Evolutionary conservation across 257 asterid genomes (phyloP).

Genomic region (Solanum bukasovii): DNA sequence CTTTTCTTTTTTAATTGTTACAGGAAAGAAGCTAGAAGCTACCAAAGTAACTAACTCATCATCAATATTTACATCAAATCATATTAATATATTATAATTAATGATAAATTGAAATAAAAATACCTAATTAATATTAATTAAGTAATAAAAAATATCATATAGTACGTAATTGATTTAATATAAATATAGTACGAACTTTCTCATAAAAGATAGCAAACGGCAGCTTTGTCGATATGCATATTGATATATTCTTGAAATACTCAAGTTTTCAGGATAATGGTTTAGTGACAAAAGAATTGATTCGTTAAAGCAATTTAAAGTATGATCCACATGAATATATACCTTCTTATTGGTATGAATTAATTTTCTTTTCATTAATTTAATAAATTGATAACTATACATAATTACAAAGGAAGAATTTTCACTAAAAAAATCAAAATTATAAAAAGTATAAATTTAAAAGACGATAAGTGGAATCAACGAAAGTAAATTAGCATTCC

Average conservation of each 20-base stretch:
- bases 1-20: too few species aligned
- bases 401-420: accelerated
- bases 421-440: neutral
- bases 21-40: too few species aligned
- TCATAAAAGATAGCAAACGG: neutral
- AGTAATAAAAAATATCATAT: too few species aligned
- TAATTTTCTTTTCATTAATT: neutral
- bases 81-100: too few species aligned
- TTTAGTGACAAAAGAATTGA: neutral
- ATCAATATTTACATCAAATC: too few species aligned
- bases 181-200: too few species aligned
- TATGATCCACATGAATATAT: neutral
- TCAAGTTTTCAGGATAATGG: neutral
- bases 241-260: neutral
- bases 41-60: too few species aligned
- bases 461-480: neutral
- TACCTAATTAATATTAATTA: too few species aligned
- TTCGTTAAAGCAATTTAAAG: neutral
- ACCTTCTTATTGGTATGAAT: neutral
- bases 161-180: too few species aligned
- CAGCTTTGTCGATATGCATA: neutral
- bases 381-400: neutral
- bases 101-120: too few species aligned
- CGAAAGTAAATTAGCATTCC: neutral
- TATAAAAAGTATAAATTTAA: neutral